Evolutionary conservation across 2,329 filamentous ascomycete genomes (phyloP), one percentile per base, ranked within the genome.

Genomic region (Pseudogymnoascus sp.): DNA sequence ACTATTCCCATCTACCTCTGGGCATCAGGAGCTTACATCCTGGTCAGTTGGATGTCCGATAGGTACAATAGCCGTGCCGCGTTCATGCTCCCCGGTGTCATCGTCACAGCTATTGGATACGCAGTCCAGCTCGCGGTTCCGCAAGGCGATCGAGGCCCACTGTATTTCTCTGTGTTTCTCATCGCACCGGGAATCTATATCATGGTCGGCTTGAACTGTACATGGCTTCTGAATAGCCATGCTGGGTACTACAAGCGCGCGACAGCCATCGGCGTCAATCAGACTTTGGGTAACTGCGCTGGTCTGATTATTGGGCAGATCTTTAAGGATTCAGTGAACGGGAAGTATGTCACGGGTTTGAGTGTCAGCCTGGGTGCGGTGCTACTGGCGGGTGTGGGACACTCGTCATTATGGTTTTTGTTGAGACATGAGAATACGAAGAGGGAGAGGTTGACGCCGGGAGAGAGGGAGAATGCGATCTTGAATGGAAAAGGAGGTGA

Each of bases 1-100:
- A 84, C 81, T 3, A 80, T 85, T 0, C 83, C 83, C 0, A 81
- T 84, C n/a, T 85, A 82, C 66, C 70, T 82, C 12, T 78, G 78
- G 64, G 81, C 79, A 2, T 80, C 77, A 0, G 64, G 78, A 6
- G 69, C 72, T 26, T 84, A 81, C 66, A 71, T 84, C 5, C 64
- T 68, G 0, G 67, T 80, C 1, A 78, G 81, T 1, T 79, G 71
- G 43, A 65, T 78, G n/a, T 81, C 80, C 0, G 82, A 84, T 69
- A 72, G 74, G 37, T 69, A 66, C 28, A 63, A 62, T 8, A 16
- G 38, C 11, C 60, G 63, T 10, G 43, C 43, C 14, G 19, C 50
- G 3, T 63, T 64, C 11, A 64, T 64, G 61, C 19, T 63, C 10
- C 46, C 50, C 2, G 61, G 33, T 37, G 59, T 61, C 41, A 59